Conservation (phyloP, 371 early-diverging fungal species). For the Syncephalastrum monosporum region DNA sequence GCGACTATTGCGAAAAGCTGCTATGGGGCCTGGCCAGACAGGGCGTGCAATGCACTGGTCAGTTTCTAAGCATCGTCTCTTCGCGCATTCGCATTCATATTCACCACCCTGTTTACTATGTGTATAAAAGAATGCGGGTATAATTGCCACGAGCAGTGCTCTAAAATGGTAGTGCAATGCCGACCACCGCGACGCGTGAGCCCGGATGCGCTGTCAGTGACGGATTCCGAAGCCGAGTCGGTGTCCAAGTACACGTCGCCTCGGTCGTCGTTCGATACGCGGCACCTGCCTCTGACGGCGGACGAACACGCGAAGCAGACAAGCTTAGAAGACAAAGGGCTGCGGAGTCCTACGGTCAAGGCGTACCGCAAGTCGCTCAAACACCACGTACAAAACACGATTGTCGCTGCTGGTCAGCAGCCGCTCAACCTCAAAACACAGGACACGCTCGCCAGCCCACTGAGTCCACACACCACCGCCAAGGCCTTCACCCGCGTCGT, state of each 20-base stretch:
- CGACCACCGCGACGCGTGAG: slow-evolving; percentile 29
- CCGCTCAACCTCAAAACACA: slow-evolving; percentile 5
- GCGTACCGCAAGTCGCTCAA: slow-evolving; percentile 28
- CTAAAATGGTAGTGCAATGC: slow-evolving; percentile 40
- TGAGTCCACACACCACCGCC: slow-evolving; percentile 38
- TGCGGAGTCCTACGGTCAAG: slow-evolving; percentile 11
- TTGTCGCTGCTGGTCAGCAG: slow-evolving; percentile 11
- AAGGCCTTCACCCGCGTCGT: slow-evolving; percentile 42
- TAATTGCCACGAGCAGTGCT: slow-evolving; percentile 36
- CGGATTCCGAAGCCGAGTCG: slow-evolving; percentile 46
- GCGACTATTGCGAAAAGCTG: slow-evolving; percentile 57
- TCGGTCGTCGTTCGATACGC: slow-evolving; percentile 7
- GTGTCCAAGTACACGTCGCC: slow-evolving; percentile 28
- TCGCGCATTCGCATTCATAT: too few species aligned
- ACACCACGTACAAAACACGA: slow-evolving; percentile 25
- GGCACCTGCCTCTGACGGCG: slow-evolving; percentile 1
- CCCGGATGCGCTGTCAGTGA: slow-evolving; percentile 40
- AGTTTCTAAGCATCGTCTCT: not conserved
- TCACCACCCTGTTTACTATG: slow-evolving; percentile 1
- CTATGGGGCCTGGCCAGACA: slow-evolving; percentile 61
- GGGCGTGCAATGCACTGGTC: slow-evolving; percentile 56
- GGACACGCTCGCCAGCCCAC: slow-evolving; percentile 1
- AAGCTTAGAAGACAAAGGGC: not conserved
- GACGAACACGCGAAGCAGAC: slow-evolving; percentile 9
- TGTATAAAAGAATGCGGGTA: slow-evolving; percentile 35